Evolutionary conservation across 805 yeast species (phyloP).

Genomic region (Ogataea angusta): DNA sequence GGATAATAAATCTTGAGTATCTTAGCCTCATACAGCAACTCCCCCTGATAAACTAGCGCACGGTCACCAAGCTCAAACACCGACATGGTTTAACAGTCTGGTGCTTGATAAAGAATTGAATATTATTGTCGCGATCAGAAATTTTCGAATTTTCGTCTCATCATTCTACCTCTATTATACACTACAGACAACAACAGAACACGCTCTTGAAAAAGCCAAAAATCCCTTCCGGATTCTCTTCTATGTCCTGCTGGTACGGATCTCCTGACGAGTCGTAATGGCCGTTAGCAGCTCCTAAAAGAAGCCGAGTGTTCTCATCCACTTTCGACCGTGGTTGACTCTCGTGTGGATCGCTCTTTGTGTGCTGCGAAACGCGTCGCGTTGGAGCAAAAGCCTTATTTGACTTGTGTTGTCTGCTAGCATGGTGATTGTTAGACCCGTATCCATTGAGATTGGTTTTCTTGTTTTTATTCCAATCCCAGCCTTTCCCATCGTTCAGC

Average conservation of each 20-base stretch:
- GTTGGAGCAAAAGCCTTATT: slow-evolving; percentile 15
- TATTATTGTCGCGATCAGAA: slow-evolving; percentile 6
- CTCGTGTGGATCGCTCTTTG: slow-evolving; percentile 18
- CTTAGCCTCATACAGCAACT: slow-evolving; percentile 85
- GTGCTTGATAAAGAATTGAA: too few relatives aligned
- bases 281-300: slow-evolving; percentile 10
- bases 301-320: slow-evolving; percentile 19
- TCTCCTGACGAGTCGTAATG: slow-evolving; percentile 12
- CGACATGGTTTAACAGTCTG: slow-evolving; percentile 7
- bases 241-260: slow-evolving; percentile 9
- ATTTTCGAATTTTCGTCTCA: slow-evolving; percentile 3
- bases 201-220: slow-evolving; percentile 18
- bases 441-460: slow-evolving; percentile 81
- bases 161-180: slow-evolving; percentile 8
- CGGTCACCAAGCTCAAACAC: slow-evolving; percentile 23
- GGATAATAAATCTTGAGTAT: slow-evolving; percentile 63
- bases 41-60: slow-evolving; percentile 87
- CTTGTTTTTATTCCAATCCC: slow-evolving; percentile 74
- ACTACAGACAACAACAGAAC: slow-evolving; percentile 24
- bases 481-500: slow-evolving; percentile 74
- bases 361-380: slow-evolving; percentile 25
- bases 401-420: slow-evolving; percentile 21
- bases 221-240: slow-evolving; percentile 14
- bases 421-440: slow-evolving; percentile 42
- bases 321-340: slow-evolving; percentile 13